A percentile compares a stretch with the other conserved stretches of the same genome.
phyloP scores from a whole-genome alignment of 805 yeast species.

The Barnettozyma sucrosica region DNA sequence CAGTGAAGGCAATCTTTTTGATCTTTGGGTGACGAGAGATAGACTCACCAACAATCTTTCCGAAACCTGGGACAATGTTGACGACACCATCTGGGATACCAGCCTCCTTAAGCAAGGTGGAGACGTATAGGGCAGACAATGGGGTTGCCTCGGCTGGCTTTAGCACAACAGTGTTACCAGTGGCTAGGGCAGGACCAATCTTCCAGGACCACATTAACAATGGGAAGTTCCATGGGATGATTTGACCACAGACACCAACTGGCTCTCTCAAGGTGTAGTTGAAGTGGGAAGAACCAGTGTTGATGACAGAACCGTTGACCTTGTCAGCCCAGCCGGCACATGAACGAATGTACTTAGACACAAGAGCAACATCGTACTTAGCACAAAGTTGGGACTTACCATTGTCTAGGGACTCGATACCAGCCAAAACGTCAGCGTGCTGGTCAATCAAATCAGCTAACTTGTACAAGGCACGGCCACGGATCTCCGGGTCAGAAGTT shows the following conservation, averaged over 20 bases:
- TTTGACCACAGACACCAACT: conserved; percentile 82
- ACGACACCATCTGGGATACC: conserved; percentile 82
- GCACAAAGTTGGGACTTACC: conserved; percentile 79
- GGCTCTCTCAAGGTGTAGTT: conserved; percentile 74
- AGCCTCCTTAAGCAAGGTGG: conserved; percentile 60
- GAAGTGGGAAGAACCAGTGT: conserved; percentile 59
- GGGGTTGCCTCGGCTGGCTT: conserved; percentile 90
- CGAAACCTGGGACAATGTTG: conserved; percentile 75
- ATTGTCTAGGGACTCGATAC: conserved; percentile 82
- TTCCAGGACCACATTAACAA: conserved; percentile 84
- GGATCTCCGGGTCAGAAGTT: conserved; percentile 54
- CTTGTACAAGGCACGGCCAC: conserved; percentile 57
- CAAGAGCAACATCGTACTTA: conserved; percentile 69
- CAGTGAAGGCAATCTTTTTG: conserved; percentile 81
- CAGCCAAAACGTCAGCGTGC: conserved; percentile 67
- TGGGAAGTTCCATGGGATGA: conserved; percentile 94
- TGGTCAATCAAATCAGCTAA: conserved; percentile 77
- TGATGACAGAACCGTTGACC: conserved; percentile 49
- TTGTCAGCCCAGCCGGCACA: conserved; percentile 83
- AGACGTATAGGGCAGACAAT: conserved; percentile 67
- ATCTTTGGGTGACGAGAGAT: conserved; percentile 64
- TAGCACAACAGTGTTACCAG: conserved; percentile 80
- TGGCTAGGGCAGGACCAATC: conserved; percentile 78
- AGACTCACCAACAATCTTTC: conserved; percentile 68
- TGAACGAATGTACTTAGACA: conserved; percentile 68